A percentile compares a stretch with the other conserved stretches of the same genome.
Evolutionary conservation across 208 protist genomes (phyloP).

Genomic region (Leishmania mexicana): DNA sequence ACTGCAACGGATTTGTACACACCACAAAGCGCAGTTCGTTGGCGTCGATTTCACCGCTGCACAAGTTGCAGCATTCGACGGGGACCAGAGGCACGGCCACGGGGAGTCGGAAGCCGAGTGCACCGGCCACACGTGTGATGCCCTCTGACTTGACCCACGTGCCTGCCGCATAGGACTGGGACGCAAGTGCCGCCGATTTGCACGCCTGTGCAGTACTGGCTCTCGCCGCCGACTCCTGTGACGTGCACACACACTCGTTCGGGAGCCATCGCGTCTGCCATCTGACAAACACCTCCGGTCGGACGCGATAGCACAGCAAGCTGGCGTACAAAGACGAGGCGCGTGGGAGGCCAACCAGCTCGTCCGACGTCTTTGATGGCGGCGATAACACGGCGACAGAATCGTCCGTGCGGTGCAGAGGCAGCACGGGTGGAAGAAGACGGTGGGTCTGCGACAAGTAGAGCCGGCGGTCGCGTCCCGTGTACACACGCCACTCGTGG

Average conservation of each 20-base stretch:
- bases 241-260: conserved; percentile 6
- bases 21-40: conserved; percentile 85
- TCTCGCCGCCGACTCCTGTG: neutral
- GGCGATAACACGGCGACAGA: too few relatives aligned
- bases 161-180: conserved; percentile 13
- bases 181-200: neutral
- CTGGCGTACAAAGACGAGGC: conserved; percentile 1
- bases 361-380: neutral
- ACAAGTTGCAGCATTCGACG: conserved; percentile 45
- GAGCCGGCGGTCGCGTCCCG: conserved; percentile 56
- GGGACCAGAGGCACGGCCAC: conserved; percentile 37
- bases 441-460: conserved; percentile 60
- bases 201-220: neutral
- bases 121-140: conserved; percentile 61
- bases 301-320: conserved; percentile 4
- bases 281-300: conserved; percentile 18
- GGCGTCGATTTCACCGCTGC: conserved; percentile 43
- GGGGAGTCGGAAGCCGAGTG: conserved; percentile 61
- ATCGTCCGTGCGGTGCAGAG: neutral
- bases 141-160: conserved; percentile 48
- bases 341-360: neutral
- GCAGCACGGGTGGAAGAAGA: conserved; percentile 56
- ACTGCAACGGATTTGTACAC: conserved; percentile 44
- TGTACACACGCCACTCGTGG: conserved; percentile 28
- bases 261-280: conserved; percentile 19